phyloP scores from a whole-genome alignment of 768 basidiomycete genomes.

The Lanmaoa rubissima region DNA sequence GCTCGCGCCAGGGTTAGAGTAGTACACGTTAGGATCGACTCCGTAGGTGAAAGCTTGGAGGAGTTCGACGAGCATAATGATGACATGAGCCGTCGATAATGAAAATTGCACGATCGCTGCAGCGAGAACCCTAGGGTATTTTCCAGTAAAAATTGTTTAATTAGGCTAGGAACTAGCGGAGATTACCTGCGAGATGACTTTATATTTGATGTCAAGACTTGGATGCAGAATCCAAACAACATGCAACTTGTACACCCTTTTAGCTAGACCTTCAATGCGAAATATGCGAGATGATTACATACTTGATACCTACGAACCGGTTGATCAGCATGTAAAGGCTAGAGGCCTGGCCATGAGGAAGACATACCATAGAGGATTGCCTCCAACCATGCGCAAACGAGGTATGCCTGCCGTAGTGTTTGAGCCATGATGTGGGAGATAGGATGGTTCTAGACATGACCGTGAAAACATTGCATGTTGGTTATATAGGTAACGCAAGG shows the following conservation, averaged over 20 bases:
- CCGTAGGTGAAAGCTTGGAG: conserved; percentile 15
- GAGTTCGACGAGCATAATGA: conserved; percentile 11
- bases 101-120: conserved; percentile 17
- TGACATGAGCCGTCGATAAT: conserved; percentile 13
- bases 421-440: conserved; percentile 7
- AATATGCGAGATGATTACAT: background rate
- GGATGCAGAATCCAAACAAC: conserved; percentile 13
- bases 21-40: conserved; percentile 6
- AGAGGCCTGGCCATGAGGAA: background rate
- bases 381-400: conserved; percentile 17
- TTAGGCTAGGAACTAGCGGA: background rate
- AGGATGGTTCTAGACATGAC: background rate
- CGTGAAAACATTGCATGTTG: background rate
- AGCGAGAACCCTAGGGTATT: conserved; percentile 2
- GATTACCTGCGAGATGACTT: conserved; percentile 8
- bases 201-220: conserved; percentile 1
- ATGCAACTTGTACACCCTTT: conserved; percentile 6
- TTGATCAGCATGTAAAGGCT: too few species aligned
- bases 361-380: conserved; percentile 18
- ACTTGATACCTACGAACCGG: conserved; percentile 9
- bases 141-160: background rate
- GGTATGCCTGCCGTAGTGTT: conserved; percentile 16
- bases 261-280: background rate
- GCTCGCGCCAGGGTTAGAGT: conserved; percentile 3
- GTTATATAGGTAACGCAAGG: background rate